Evolutionary conservation across 2,329 filamentous ascomycete species (phyloP).

Genomic region (Colletotrichum filicis): DNA sequence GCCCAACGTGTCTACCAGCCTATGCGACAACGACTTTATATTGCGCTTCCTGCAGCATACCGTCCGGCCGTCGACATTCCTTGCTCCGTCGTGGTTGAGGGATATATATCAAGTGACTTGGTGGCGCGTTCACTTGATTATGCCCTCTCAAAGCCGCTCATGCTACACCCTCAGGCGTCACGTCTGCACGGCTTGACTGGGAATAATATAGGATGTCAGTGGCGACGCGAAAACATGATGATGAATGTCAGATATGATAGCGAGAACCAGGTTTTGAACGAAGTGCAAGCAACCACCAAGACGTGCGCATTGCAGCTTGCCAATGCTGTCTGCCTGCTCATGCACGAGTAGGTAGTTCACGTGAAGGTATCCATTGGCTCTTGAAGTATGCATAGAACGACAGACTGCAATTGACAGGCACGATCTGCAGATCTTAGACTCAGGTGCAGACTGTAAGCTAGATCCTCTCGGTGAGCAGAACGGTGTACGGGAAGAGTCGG

Average conservation of each 20-base stretch:
- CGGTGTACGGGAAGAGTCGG: not conserved
- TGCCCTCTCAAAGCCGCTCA: constrained; percentile 14
- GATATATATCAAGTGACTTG: not conserved
- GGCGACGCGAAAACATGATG: not conserved
- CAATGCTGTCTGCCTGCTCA: constrained; percentile 5
- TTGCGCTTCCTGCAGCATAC: not conserved
- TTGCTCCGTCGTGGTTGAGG: not conserved
- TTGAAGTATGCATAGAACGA: constrained; percentile 15
- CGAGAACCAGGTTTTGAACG: not conserved
- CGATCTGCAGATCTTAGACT: not conserved
- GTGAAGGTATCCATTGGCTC: constrained; percentile 25
- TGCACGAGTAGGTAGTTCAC: not conserved
- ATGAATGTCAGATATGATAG: constrained; percentile 20
- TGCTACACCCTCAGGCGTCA: not conserved
- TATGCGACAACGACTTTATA: not conserved
- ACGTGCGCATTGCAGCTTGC: constrained; percentile 3
- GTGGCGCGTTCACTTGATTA: not conserved
- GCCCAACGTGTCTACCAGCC: not conserved
- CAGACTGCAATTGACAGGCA: constrained; percentile 2
- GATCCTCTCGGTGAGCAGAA: constrained; percentile 21
- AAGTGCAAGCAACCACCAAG: not conserved
- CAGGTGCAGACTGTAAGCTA: not conserved
- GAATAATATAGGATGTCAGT: not conserved
- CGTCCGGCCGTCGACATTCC: not conserved
- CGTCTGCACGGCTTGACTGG: not conserved